phyloP scores from a whole-genome alignment of 1,284 basidiomycete species.

The Microbotryum silenes-acaulis region DNA sequence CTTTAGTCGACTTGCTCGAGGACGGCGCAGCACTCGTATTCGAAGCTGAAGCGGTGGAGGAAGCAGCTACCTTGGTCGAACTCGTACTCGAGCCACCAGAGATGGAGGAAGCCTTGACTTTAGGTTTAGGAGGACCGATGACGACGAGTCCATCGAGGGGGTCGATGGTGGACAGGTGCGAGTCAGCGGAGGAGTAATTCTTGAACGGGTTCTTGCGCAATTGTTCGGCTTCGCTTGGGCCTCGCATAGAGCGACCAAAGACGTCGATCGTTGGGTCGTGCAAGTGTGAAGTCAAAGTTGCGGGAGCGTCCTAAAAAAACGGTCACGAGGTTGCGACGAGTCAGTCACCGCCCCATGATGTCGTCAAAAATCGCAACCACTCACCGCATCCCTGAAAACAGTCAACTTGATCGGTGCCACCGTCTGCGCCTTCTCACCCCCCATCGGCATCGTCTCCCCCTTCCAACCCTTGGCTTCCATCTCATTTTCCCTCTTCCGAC shows the following conservation, averaged over 20 bases:
- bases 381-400: constrained; percentile 47
- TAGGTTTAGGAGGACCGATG: constrained; percentile 33
- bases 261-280: constrained; percentile 39
- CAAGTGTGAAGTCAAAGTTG: constrained; percentile 31
- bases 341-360: too few species aligned
- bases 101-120: constrained; percentile 8
- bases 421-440: constrained; percentile 13
- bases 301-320: constrained; percentile 11
- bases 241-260: constrained; percentile 37
- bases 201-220: constrained; percentile 54
- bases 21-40: not conserved
- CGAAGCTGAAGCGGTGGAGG: not conserved
- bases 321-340: too few species aligned
- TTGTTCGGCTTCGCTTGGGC: constrained; percentile 44
- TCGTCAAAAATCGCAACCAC: constrained; percentile 13
- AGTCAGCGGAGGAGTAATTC: constrained; percentile 42
- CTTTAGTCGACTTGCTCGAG: not conserved
- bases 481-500: constrained; percentile 47
- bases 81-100: not conserved
- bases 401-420: constrained; percentile 43
- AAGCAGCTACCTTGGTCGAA: constrained; percentile 11
- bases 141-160: constrained; percentile 29
- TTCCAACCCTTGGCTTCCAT: constrained; percentile 46
- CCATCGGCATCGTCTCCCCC: constrained; percentile 43
- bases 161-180: constrained; percentile 35